Percentiles rank a stretch among this genome's conserved stretches.
These are phyloP conservation scores for Fraxinus americana DNA, from an alignment of 257 asterid species.

Conservation along the genomic window DNA sequence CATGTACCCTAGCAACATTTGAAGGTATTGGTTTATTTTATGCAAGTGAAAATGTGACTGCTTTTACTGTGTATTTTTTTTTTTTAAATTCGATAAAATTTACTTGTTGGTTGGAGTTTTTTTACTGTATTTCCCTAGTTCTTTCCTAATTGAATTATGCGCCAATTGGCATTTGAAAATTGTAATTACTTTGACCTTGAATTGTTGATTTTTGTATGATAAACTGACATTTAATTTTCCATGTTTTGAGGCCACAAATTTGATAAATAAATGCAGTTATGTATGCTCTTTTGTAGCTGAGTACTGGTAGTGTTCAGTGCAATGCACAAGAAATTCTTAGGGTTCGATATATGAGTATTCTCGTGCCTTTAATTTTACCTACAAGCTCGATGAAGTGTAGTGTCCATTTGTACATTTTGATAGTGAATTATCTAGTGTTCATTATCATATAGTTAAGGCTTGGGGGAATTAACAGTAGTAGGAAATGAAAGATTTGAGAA, in stretches of 20 bases:
- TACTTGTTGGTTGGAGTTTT: too few species aligned
- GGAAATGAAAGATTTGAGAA: too few species aligned
- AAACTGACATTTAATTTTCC: too few species aligned
- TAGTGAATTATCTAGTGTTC: too few species aligned
- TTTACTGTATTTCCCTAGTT: background rate
- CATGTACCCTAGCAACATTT: constrained; percentile 46
- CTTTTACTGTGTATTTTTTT: background rate
- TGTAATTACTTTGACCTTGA: too few species aligned
- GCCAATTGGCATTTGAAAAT: too few species aligned
- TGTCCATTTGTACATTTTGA: too few species aligned
- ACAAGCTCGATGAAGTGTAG: too few species aligned
- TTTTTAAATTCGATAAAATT: too few species aligned
- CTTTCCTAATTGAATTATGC: background rate
- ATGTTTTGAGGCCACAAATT: background rate
- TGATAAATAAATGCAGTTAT: background rate
- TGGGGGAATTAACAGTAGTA: too few species aligned
- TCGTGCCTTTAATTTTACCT: too few species aligned
- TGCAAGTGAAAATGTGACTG: background rate
- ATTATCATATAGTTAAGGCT: too few species aligned
- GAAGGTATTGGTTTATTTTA: constrained; percentile 16
- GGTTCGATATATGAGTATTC: background rate
- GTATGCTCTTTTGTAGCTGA: background rate
- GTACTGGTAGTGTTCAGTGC: background rate
- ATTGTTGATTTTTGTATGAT: background rate
- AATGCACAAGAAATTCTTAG: background rate